phyloP scores from a whole-genome alignment of 768 basidiomycete species.

The Trametes cingulata region DNA sequence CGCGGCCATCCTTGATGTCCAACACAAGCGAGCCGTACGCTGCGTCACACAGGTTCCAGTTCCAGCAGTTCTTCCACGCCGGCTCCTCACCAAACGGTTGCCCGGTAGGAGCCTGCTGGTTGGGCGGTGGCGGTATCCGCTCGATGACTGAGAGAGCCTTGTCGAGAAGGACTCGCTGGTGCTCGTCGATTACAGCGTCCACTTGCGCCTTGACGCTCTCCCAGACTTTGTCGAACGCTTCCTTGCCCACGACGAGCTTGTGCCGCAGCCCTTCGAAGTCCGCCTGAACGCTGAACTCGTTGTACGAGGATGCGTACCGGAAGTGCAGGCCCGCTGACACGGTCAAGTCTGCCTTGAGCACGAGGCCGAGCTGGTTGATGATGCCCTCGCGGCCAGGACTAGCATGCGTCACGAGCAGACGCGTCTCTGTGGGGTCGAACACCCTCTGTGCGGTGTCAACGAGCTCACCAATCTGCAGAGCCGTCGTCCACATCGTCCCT shows the following conservation, averaged over 20 bases:
- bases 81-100: constrained; percentile 75
- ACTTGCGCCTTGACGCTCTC: constrained; percentile 91
- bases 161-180: constrained; percentile 84
- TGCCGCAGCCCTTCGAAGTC: constrained; percentile 86
- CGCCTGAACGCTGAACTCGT: constrained; percentile 91
- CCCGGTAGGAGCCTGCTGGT: constrained; percentile 44
- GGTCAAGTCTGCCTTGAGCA: constrained; percentile 92
- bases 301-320: constrained; percentile 94
- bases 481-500: constrained; percentile 99
- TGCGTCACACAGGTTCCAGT: constrained; percentile 97
- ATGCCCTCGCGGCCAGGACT: constrained; percentile 93
- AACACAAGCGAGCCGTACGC: constrained; percentile 87
- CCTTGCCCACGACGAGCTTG: constrained; percentile 78
- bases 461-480: constrained; percentile 95
- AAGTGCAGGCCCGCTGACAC: constrained; percentile 96
- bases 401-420: constrained; percentile 89
- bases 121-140: constrained; percentile 63
- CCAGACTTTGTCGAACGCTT: constrained; percentile 90
- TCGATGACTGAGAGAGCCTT: constrained; percentile 87
- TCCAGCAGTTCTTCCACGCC: constrained; percentile 99
- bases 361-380: constrained; percentile 85
- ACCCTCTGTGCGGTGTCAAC: constrained; percentile 96
- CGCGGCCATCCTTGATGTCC: constrained; percentile 88
- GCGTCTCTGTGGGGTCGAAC: constrained; percentile 90
- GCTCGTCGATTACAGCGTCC: constrained; percentile 86